Base-by-base conservation (phyloP, 2,329 filamentous ascomycete genomes). In the Dothiorella sarmentorum region DNA sequence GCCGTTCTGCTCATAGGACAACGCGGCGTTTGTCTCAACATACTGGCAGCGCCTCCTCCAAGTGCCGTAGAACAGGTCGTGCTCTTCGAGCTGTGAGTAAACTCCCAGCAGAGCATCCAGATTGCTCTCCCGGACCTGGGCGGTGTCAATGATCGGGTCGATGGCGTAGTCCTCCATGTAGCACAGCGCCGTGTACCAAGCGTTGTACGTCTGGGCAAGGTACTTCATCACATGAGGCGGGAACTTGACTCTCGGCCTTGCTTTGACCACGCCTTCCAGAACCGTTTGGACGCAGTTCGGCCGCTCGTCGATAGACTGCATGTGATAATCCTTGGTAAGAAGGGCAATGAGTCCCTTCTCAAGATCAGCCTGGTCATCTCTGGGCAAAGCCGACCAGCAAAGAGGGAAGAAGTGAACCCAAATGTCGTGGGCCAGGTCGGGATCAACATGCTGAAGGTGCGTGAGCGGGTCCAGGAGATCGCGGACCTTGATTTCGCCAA, bases 1-100 rank as follows among this genome's bases (percentile, higher is more conserved):
- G 47, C 94, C 94, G 67, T 96, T 96, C 71, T 99, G 95, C 76
- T 99, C 95, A 66, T 97, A 99, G 0, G 94, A 99, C 7, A 99
- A 79, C 1, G 92, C 94, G 13, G 94, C 91, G 69, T 99, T 99
- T 7, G 92, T 97, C 78, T 99, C 95, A 5, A 99, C 89, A 69
- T 96, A 99, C 64, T 96, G 91, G 71, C 92, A 96, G 44, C 94
- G 87, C 59, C 94, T 86, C 60, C 94, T 86, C 94, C 94, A 99
- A 0, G 92, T 95, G 7, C 94, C 94, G 64, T 99, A 97, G 73
- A 97, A 99, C 47, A 99, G 80, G 70, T 99, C 94, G 52, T 97
- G 92, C 71, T 99, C 95, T 68, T 96, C 90, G 13, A 99, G 78
- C 0, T 87, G 86, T 5, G 91, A 86, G 69, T 99, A 99, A 3